A percentile compares a stretch with the other conserved stretches of the same genome.
Conservation (phyloP, 495 filamentous ascomycete genomes). For the Aspergillus steynii region DNA sequence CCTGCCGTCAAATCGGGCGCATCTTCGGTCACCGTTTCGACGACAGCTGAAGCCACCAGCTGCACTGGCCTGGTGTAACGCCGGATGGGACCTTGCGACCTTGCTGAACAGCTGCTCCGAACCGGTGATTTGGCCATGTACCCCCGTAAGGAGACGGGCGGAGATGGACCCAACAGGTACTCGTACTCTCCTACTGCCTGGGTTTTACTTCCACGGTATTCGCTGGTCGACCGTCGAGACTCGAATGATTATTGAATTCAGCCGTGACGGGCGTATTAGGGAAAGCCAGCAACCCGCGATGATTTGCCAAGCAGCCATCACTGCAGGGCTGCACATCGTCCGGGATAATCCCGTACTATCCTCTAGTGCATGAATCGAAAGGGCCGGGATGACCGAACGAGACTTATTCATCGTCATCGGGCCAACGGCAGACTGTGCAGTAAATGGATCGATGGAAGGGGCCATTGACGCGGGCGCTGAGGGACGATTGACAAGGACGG, state of each 20-base stretch:
- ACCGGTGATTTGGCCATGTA: constrained; percentile 8
- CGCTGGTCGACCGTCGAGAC: no score
- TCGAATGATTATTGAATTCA: no score
- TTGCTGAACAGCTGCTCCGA: constrained; percentile 7
- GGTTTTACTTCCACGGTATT: background rate
- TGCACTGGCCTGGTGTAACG: constrained; percentile 11
- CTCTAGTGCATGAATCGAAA: background rate
- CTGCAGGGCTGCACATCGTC: constrained; percentile 14
- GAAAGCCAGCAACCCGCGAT: background rate
- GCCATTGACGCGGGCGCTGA: no score
- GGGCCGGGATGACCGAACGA: background rate
- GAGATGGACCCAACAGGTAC: background rate
- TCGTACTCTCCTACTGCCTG: background rate
- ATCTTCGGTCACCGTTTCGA: background rate
- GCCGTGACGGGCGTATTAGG: background rate
- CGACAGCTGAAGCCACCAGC: constrained; percentile 3
- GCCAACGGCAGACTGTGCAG: no score
- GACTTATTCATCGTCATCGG: background rate
- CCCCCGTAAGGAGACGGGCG: constrained; percentile 7
- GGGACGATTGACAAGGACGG: no score
- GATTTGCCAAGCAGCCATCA: constrained; percentile 9
- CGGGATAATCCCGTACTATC: constrained; percentile 9
- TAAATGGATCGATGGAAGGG: no score
- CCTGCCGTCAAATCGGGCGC: constrained; percentile 13
- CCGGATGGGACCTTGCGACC: background rate